Conservation (phyloP, 345 rosid genomes). For the thale cress (Arabidopsis thaliana) region DNA sequence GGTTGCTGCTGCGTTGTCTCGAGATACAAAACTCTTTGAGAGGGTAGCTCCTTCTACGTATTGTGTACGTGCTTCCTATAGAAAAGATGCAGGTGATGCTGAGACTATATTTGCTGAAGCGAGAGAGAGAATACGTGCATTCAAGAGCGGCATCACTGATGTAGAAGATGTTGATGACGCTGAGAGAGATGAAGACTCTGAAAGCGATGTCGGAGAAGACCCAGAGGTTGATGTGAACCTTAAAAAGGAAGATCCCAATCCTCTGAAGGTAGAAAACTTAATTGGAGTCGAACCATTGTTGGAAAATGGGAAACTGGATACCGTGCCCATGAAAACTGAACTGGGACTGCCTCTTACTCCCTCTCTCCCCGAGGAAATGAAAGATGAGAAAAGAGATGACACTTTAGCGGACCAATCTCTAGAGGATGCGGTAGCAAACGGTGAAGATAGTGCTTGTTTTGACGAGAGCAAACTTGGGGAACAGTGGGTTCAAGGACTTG, state of each 20-base stretch:
- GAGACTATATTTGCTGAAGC: slow-evolving; percentile 79
- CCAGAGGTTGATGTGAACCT: slow-evolving; percentile 65
- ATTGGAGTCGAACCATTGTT: slow-evolving; percentile 30
- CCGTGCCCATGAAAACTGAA: slow-evolving; percentile 42
- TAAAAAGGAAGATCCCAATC: slow-evolving; percentile 47
- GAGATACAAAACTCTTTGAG: slow-evolving; percentile 90
- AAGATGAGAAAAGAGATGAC: slow-evolving; percentile 34
- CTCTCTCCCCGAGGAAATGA: slow-evolving; percentile 43
- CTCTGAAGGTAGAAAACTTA: slow-evolving; percentile 42
- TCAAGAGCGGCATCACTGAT: slow-evolving; percentile 63
- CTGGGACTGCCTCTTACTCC: slow-evolving; percentile 48
- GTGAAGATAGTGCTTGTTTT: slow-evolving; percentile 49
- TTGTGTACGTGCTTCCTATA: slow-evolving; percentile 79
- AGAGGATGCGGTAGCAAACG: slow-evolving; percentile 39
- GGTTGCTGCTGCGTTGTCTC: slow-evolving; percentile 90
- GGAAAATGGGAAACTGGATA: slow-evolving; percentile 51
- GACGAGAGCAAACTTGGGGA: slow-evolving; percentile 75
- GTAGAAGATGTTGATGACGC: slow-evolving; percentile 86
- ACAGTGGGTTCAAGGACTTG: slow-evolving; percentile 85
- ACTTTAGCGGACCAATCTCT: slow-evolving; percentile 37
- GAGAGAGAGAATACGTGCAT: slow-evolving; percentile 68
- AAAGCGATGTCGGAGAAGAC: slow-evolving; percentile 77
- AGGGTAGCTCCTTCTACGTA: slow-evolving; percentile 96
- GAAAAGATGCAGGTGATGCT: slow-evolving; percentile 76
- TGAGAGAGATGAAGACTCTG: slow-evolving; percentile 91